Evolutionary conservation across 441 rosid genomes (phyloP).

Genomic region (Brassica balearica): DNA sequence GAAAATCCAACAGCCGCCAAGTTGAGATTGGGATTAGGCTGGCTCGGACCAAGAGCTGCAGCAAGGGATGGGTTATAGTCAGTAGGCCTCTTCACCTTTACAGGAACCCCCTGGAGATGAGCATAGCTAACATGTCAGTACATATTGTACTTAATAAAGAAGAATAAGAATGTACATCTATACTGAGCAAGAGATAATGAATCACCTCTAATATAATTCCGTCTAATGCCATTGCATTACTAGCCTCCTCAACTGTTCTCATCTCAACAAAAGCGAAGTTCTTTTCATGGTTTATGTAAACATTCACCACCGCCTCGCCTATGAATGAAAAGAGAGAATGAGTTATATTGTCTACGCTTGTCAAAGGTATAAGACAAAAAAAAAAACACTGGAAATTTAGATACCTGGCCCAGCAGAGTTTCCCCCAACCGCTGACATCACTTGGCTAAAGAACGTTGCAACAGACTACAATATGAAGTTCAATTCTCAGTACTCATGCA

Average conservation of each 20-base stretch:
- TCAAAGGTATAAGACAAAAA: not conserved
- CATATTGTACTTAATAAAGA: no score
- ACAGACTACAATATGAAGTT: slow-evolving; percentile 60
- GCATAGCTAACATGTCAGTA: no score
- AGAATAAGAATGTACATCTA: no score
- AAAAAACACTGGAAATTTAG: not conserved
- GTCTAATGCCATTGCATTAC: no score
- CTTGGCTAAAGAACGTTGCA: slow-evolving; percentile 88
- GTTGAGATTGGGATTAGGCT: no score
- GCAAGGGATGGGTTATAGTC: no score
- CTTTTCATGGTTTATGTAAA: slow-evolving; percentile 96
- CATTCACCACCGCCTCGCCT: slow-evolving; percentile 99
- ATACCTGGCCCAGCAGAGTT: slow-evolving; percentile 96
- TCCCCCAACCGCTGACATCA: slow-evolving; percentile 95
- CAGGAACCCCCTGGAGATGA: no score
- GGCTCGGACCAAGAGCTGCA: no score
- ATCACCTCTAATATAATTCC: no score
- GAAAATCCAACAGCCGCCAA: no score
- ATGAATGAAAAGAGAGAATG: slow-evolving; percentile 19
- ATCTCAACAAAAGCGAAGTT: slow-evolving; percentile 97
- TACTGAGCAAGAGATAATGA: no score
- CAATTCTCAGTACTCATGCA: slow-evolving; percentile 13
- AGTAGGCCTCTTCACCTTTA: no score
- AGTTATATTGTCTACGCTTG: not conserved
- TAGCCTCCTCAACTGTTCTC: slow-evolving; percentile 93